Conservation (phyloP, 2,329 filamentous ascomycete genomes). For the Monilinia aucupariae region DNA sequence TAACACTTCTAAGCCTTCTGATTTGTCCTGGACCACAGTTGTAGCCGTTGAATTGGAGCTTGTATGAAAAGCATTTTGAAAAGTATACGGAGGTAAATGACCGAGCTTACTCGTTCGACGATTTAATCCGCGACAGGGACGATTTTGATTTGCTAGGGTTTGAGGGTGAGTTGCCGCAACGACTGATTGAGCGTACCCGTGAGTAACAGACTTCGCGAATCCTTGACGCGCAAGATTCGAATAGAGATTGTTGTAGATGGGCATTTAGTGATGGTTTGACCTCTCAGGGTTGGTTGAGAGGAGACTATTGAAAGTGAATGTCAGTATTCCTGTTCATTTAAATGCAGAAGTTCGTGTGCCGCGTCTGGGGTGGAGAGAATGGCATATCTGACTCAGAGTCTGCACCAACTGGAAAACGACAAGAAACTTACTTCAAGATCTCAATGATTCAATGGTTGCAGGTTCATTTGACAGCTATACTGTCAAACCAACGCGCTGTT, state of each 20-base stretch:
- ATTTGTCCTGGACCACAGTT: slow-evolving; percentile 46
- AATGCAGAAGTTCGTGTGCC: not conserved
- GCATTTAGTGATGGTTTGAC: slow-evolving; percentile 79
- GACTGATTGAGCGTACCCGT: slow-evolving; percentile 97
- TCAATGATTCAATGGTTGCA: slow-evolving; percentile 51
- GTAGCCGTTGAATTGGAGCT: slow-evolving; percentile 39
- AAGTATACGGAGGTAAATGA: slow-evolving; percentile 51
- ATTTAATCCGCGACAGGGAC: slow-evolving; percentile 56
- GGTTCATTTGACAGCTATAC: slow-evolving; percentile 97
- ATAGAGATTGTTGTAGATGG: slow-evolving; percentile 63
- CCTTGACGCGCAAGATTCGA: slow-evolving; percentile 90
- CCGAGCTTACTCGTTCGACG: slow-evolving; percentile 44
- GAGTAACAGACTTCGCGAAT: slow-evolving; percentile 93
- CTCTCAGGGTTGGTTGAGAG: slow-evolving; percentile 51
- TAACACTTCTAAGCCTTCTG: slow-evolving; percentile 75
- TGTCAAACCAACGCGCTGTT: slow-evolving; percentile 88
- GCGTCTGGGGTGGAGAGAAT: not conserved
- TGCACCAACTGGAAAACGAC: slow-evolving; percentile 10
- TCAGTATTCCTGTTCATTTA: slow-evolving; percentile 2
- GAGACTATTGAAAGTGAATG: slow-evolving; percentile 28
- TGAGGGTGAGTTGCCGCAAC: slow-evolving; percentile 87
- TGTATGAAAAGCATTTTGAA: slow-evolving; percentile 72
- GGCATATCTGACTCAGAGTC: slow-evolving; percentile 6
- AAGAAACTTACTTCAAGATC: slow-evolving; percentile 23
- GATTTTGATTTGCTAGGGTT: slow-evolving; percentile 68